Conservation (phyloP, 306 rosid genomes). For the Acacia confusa region DNA sequence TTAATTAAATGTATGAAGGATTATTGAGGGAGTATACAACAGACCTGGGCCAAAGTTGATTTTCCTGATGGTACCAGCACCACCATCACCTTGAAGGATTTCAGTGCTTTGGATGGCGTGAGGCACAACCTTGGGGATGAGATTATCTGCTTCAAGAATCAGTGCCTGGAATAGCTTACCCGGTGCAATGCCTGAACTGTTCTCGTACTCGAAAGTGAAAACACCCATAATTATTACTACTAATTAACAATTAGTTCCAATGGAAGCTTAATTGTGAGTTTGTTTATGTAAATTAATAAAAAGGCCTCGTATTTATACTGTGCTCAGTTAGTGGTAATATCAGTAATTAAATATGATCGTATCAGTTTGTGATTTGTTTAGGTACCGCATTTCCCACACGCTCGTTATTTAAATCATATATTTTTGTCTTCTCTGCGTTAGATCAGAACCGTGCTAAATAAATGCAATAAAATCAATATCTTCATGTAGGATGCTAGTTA, state of each 20-base stretch:
- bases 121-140: conserved; percentile 39
- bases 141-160: conserved; percentile 36
- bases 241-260: not conserved
- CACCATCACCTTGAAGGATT: conserved; percentile 40
- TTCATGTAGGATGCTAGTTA: not conserved
- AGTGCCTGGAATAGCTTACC: conserved; percentile 41
- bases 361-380: not conserved
- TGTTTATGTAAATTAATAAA: not conserved
- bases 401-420: not conserved
- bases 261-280: not conserved
- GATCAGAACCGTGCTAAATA: not conserved
- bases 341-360: not conserved
- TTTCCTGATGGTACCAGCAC: conserved; percentile 43
- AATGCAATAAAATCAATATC: not conserved
- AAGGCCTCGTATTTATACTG: not conserved
- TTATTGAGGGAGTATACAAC: no score
- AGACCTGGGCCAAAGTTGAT: conserved; percentile 37
- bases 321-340: not conserved
- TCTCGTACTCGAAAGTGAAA: conserved; percentile 25
- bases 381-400: not conserved
- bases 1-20: no score
- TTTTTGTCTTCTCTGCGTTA: not conserved
- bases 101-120: conserved; percentile 28
- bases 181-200: conserved; percentile 20
- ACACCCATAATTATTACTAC: conserved; percentile 31